A percentile compares a stretch with the other conserved stretches of the same genome.
Evolutionary conservation across 2,329 filamentous ascomycete genomes (phyloP).

Genomic region (Fusarium palustre): DNA sequence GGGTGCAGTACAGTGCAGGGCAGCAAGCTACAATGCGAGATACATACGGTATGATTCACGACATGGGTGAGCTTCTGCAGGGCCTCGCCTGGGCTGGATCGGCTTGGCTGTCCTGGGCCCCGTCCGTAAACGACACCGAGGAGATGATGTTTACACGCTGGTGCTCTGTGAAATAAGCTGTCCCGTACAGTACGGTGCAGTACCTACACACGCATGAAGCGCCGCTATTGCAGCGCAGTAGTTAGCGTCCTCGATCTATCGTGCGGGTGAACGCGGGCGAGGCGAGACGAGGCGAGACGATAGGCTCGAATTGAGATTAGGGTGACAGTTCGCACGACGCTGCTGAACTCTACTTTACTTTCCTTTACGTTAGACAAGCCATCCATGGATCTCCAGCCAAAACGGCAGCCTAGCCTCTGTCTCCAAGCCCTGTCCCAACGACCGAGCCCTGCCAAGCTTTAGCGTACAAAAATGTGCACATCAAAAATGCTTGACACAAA

Average conservation of each 20-base stretch:
- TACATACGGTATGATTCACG: constrained; percentile 28
- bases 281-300: constrained; percentile 9
- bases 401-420: constrained; percentile 31
- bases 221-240: constrained; percentile 32
- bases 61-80: constrained; percentile 32
- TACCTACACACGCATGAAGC: constrained; percentile 35
- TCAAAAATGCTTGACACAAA: constrained; percentile 28
- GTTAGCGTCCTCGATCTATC: constrained; percentile 30
- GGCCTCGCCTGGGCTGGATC: constrained; percentile 43
- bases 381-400: constrained; percentile 20
- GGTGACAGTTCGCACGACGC: constrained; percentile 5
- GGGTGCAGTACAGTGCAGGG: background rate
- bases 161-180: background rate
- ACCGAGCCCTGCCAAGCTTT: constrained; percentile 10
- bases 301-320: constrained; percentile 9
- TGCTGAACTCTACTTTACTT: constrained; percentile 25
- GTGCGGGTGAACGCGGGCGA: constrained; percentile 45
- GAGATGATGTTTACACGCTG: constrained; percentile 28
- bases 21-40: constrained; percentile 24
- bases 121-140: constrained; percentile 25
- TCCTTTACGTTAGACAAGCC: constrained; percentile 17
- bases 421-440: constrained; percentile 31
- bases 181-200: background rate
- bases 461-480: constrained; percentile 26
- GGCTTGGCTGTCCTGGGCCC: constrained; percentile 36